Base-by-base conservation (phyloP, 2,329 filamentous ascomycete species). In the Penicillium nordicum region DNA sequence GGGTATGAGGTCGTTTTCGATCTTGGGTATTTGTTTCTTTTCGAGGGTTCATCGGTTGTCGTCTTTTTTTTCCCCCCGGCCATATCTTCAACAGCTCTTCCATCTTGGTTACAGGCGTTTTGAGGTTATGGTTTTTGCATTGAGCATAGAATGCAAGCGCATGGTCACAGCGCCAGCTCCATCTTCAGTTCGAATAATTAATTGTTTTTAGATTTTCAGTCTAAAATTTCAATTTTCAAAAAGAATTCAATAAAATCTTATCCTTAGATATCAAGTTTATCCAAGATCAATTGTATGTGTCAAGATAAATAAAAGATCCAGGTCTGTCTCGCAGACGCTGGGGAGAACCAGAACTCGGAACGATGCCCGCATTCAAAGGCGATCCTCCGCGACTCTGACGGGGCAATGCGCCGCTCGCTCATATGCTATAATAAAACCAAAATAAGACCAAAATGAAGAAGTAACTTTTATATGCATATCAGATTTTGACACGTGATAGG, bases 371-470 rank as follows among this genome's bases (percentile, higher is more conserved):
- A 29, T 30, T 32, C 23, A 14, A 21, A 38, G 48, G 27, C 37
- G 49, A 34, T 51, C 38, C 18, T 27, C 16, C 16, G 11, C 30
- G 12, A 56, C 42, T 52, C 52, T 34, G 29, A 42, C 29, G 37
- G 42, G 50, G 51, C 51, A 54, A 34, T 60, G 57, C 59, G 51
- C 57, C 59, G 57, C 48, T 62, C 63, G 62, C 63, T 65, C 43
- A 57, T 58, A 66, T 65, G 63, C 63, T 58, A 63, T 54, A 61
- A 52, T 44, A 58, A 61, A 57, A 56, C 23, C 43, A 53, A 58
- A 59, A 60, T 8, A 50, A 55, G 51, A 59, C n/a, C 30, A 25
- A 55, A 55, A 47, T 50, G 34, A 55, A 52, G 18, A 43, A 42
- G 54, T 48, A 36, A 44, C 44, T 54, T 63, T 64, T 61, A 66